These are phyloP conservation scores for Forsythia suspensa DNA, from an alignment of 257 asterid genomes.

Conservation along the genomic window DNA sequence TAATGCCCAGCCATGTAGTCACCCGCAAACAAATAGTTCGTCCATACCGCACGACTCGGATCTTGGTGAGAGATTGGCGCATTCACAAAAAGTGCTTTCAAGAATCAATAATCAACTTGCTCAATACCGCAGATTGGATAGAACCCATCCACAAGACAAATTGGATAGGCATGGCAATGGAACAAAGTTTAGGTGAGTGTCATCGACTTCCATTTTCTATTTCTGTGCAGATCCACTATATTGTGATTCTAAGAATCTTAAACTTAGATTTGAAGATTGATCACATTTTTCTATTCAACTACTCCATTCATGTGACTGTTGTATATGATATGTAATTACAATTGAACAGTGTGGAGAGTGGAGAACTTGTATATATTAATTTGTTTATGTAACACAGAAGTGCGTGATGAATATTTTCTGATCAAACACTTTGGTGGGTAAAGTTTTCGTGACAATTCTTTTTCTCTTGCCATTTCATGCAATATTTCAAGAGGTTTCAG, in stretches of 20 bases:
- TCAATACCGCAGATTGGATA: slow-evolving; percentile 35
- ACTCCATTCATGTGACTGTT: neutral
- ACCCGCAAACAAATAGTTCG: slow-evolving; percentile 34
- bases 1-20: slow-evolving; percentile 30
- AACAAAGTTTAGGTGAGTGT: slow-evolving; percentile 38
- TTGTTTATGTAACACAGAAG: neutral
- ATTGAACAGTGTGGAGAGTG: neutral
- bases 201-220: neutral
- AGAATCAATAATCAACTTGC: slow-evolving; percentile 45
- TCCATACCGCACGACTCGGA: slow-evolving; percentile 36
- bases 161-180: slow-evolving; percentile 23
- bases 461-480: neutral
- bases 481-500: neutral
- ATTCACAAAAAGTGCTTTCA: slow-evolving; percentile 45
- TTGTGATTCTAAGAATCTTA: neutral
- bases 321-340: neutral
- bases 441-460: neutral
- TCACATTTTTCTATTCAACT: neutral
- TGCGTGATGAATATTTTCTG: neutral
- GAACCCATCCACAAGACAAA: slow-evolving; percentile 20
- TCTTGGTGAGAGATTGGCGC: slow-evolving; percentile 46
- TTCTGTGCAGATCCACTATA: neutral
- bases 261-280: neutral
- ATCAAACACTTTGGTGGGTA: neutral
- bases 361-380: neutral